A percentile compares a stretch with the other conserved stretches of the same genome.
phyloP scores from a whole-genome alignment of 208 protist genomes.

The Trypanosoma grayi region DNA sequence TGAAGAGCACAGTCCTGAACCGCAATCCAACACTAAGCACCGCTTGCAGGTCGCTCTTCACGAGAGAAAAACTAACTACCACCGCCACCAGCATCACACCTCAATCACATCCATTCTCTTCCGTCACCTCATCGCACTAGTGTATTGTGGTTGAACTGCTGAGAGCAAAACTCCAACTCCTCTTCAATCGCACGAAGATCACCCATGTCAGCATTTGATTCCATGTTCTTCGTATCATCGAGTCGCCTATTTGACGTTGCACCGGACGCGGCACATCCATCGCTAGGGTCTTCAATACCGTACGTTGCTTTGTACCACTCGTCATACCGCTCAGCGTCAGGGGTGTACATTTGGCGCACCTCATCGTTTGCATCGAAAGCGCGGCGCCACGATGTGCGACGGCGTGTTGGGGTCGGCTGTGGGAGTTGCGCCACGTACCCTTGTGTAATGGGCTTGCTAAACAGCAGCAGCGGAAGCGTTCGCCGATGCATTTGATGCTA shows the following conservation, averaged over 20 bases:
- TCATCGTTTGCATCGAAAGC: conserved; percentile 62
- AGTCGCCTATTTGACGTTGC: conserved; percentile 51
- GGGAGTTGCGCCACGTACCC: conserved; percentile 72
- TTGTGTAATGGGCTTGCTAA: conserved; percentile 77
- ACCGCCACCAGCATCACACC: conserved; percentile 6
- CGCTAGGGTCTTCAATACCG: conserved; percentile 55
- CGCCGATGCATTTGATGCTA: conserved; percentile 7
- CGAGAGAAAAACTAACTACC: too few species aligned
- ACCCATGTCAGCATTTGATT: conserved; percentile 36
- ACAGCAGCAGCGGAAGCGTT: conserved; percentile 30
- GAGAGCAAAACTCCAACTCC: conserved; percentile 54
- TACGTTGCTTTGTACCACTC: conserved; percentile 81
- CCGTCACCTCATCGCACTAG: conserved; percentile 48
- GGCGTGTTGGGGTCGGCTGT: conserved; percentile 22
- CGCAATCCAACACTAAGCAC: too few species aligned
- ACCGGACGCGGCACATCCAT: conserved; percentile 63
- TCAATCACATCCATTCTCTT: background rate
- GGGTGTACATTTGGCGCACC: conserved; percentile 51
- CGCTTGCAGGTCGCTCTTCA: too few species aligned
- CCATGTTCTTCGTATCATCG: conserved; percentile 51
- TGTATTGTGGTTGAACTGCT: conserved; percentile 60
- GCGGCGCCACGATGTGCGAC: conserved; percentile 45
- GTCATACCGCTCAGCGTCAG: conserved; percentile 63
- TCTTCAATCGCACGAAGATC: conserved; percentile 35
- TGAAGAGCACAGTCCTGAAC: too few species aligned